Evolutionary conservation across 176 grass and related monocot genomes (phyloP).

Genomic region (Avena atlantica): DNA sequence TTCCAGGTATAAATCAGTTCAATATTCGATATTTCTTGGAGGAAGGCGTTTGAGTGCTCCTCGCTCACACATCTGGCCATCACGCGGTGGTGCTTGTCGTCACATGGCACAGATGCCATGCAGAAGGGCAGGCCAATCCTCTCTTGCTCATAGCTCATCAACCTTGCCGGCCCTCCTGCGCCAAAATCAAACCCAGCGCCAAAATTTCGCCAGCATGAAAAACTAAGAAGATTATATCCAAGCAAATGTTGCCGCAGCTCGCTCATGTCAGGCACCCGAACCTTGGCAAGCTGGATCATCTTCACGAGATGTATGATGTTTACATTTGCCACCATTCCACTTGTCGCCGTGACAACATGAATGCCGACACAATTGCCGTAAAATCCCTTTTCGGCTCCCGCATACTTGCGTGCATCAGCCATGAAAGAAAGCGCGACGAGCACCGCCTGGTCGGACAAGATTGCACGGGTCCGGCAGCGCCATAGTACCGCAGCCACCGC

Average conservation of each 20-base stretch:
- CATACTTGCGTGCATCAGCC: conserved; percentile 15
- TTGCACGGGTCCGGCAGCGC: no score
- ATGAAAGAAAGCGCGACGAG: neutral
- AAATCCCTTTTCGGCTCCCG: neutral
- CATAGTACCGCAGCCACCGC: conserved; percentile 24
- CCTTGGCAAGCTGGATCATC: neutral
- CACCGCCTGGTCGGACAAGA: neutral
- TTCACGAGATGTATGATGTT: conserved; percentile 2
- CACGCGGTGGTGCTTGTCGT: no score
- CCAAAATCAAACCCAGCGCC: no score
- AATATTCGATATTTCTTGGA: no score
- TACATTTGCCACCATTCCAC: neutral
- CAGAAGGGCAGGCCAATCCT: no score
- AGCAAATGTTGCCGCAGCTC: neutral
- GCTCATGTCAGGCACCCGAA: neutral
- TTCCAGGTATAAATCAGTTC: no score
- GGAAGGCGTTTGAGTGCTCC: no score
- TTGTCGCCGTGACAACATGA: neutral
- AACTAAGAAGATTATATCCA: neutral
- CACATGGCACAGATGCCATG: no score
- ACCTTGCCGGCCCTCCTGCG: no score
- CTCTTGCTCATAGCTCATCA: no score
- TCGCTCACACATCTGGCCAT: no score
- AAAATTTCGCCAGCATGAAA: no score
- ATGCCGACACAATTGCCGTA: conserved; percentile 39